Evolutionary conservation across 352 stramenopile species (phyloP).

Genomic region (Halophytophthora batemanensis): DNA sequence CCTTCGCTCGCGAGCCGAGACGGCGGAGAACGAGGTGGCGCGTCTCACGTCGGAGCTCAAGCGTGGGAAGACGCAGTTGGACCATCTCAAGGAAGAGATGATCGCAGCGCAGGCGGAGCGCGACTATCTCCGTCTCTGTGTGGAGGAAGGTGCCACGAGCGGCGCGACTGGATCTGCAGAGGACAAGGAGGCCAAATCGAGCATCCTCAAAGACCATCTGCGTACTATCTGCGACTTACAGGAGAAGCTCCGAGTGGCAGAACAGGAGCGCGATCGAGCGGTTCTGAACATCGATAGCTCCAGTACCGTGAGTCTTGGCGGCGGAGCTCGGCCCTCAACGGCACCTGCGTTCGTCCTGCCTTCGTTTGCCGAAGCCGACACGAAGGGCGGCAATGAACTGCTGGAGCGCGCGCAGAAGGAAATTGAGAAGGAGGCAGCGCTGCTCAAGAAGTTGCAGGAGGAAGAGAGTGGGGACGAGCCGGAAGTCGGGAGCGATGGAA

Average conservation of each 20-base stretch:
- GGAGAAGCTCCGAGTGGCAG: constrained; percentile 64
- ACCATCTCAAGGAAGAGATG: constrained; percentile 84
- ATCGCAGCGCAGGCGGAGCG: constrained; percentile 82
- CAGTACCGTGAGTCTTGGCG: not conserved
- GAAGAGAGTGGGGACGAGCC: constrained; percentile 47
- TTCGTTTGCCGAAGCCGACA: constrained; percentile 37
- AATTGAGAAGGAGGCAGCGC: constrained; percentile 69
- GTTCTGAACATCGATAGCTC: constrained; percentile 34
- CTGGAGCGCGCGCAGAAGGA: constrained; percentile 71
- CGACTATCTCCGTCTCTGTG: constrained; percentile 69
- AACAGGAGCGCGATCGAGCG: constrained; percentile 64
- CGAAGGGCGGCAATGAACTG: constrained; percentile 62
- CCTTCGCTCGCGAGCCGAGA: constrained; percentile 69
- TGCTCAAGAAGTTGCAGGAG: constrained; percentile 70
- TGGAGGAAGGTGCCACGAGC: constrained; percentile 43
- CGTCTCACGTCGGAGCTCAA: constrained; percentile 75
- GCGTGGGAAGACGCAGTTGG: constrained; percentile 70
- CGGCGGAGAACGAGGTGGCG: constrained; percentile 74
- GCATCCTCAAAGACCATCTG: constrained; percentile 74
- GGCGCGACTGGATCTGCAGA: constrained; percentile 22
- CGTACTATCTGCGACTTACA: constrained; percentile 77
- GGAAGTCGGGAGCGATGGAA: constrained; percentile 36
- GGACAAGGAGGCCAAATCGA: constrained; percentile 57
- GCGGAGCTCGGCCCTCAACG: constrained; percentile 14
- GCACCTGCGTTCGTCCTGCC: constrained; percentile 34